A percentile compares a stretch with the other conserved stretches of the same genome.
Evolutionary conservation across 495 filamentous ascomycete genomes (phyloP).

Genomic region (Amniculicola lignicola): DNA sequence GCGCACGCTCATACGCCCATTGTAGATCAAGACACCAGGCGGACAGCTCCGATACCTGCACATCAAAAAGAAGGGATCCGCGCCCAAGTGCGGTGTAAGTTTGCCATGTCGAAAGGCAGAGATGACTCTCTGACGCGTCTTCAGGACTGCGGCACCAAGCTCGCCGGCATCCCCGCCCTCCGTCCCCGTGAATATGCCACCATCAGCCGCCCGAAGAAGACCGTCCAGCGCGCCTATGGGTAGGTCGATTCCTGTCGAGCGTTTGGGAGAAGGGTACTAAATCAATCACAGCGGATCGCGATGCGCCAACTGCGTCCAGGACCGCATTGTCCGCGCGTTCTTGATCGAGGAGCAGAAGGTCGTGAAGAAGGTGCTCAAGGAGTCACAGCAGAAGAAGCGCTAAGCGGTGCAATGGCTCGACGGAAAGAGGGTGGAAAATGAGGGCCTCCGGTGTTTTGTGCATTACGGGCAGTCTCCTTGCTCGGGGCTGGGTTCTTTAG

Average conservation of each 20-base stretch:
- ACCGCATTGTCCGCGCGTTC: constrained; percentile 88
- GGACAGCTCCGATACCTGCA: constrained; percentile 91
- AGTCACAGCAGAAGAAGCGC: constrained; percentile 82
- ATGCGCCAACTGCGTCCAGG: constrained; percentile 97
- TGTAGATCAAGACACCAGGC: constrained; percentile 66
- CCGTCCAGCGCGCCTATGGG: constrained; percentile 91
- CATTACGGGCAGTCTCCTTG: constrained; percentile 32
- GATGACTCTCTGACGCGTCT: not conserved
- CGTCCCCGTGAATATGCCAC: constrained; percentile 94
- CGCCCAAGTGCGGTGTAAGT: constrained; percentile 98
- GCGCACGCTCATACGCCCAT: not conserved
- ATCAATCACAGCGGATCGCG: constrained; percentile 65
- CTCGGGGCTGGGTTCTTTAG: constrained; percentile 25
- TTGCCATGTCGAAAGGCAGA: not conserved
- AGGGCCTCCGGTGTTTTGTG: constrained; percentile 32
- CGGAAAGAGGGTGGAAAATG: constrained; percentile 16
- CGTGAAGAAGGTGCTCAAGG: constrained; percentile 99
- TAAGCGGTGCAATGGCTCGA: constrained; percentile 27
- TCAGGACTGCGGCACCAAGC: constrained; percentile 66
- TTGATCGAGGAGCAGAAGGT: constrained; percentile 99
- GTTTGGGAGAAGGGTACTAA: constrained; percentile 7
- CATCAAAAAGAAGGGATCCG: constrained; percentile 96
- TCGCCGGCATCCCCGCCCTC: constrained; percentile 90
- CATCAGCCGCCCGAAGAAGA: constrained; percentile 98
- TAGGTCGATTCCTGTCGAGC: too few relatives aligned